These are phyloP conservation scores for Pichia nakasei DNA, from an alignment of 805 yeast species.

Conservation along the genomic window DNA sequence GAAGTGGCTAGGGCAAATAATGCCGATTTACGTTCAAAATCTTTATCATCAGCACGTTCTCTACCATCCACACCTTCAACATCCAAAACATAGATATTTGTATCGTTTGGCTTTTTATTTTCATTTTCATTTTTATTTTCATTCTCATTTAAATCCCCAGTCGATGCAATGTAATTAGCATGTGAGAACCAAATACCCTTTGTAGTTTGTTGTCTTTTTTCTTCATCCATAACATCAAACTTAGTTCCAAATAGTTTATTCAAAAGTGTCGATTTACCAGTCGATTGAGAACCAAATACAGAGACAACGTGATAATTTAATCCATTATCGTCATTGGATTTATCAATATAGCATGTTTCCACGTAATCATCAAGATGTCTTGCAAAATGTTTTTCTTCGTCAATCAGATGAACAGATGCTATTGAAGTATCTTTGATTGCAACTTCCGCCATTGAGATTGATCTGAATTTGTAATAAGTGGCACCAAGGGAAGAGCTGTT, in stretches of 20 bases:
- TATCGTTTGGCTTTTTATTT: conserved; percentile 12
- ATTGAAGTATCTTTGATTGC: neutral
- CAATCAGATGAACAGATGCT: conserved; percentile 50
- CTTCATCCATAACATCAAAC: conserved; percentile 91
- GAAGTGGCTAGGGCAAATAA: conserved; percentile 88
- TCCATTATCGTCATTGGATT: conserved; percentile 37
- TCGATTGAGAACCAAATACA: conserved; percentile 94
- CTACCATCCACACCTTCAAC: conserved; percentile 99
- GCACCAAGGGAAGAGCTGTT: no score
- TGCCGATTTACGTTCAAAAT: conserved; percentile 94
- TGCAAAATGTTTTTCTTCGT: conserved; percentile 51
- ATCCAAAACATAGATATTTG: conserved; percentile 69
- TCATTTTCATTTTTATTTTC: neutral
- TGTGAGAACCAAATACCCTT: conserved; percentile 74
- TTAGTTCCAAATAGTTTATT: conserved; percentile 78
- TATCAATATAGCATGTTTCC: conserved; percentile 15
- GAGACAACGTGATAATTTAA: conserved; percentile 82
- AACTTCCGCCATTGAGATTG: neutral
- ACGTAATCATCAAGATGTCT: conserved; percentile 25
- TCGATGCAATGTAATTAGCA: conserved; percentile 33
- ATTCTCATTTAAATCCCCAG: neutral
- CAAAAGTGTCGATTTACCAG: conserved; percentile 90
- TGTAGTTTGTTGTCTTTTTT: conserved; percentile 80
- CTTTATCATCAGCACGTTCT: conserved; percentile 97
- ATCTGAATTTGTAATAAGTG: no score